Conservation (phyloP, 78 protist genomes). For the Planoprotostelium fungivorum region DNA sequence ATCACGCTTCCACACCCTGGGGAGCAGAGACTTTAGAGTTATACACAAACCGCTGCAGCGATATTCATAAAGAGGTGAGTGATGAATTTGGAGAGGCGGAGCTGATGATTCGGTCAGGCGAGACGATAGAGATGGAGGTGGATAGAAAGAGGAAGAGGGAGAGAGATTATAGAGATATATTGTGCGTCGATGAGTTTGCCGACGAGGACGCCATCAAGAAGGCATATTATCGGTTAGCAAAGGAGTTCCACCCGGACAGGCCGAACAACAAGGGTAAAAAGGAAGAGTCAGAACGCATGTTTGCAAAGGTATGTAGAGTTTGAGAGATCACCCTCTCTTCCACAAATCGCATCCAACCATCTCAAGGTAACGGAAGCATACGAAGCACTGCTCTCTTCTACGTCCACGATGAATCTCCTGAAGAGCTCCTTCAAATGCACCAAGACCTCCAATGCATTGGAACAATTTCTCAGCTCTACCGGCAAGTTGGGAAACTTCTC, state of each 20-base stretch:
- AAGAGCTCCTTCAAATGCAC: background rate
- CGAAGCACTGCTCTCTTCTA: background rate
- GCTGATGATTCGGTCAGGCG: no score
- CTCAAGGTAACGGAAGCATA: background rate
- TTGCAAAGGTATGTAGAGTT: background rate
- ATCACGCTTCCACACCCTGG: no score
- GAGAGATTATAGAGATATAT: background rate
- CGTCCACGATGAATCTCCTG: background rate
- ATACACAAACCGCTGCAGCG: no score
- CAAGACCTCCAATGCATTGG: background rate
- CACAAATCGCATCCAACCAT: background rate
- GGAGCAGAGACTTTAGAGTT: no score
- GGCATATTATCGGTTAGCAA: background rate
- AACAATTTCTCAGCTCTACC: background rate
- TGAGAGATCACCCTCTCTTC: background rate
- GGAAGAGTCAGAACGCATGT: background rate
- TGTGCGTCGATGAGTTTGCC: background rate
- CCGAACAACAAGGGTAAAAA: background rate
- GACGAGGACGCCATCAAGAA: background rate
- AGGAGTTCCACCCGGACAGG: background rate
- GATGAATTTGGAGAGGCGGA: no score
- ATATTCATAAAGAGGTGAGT: no score
- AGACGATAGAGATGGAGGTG: background rate
- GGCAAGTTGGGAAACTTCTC: background rate
- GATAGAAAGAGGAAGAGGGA: background rate